Base-by-base conservation (phyloP, 1,139 yeast species). In the Candida sanyaensis region DNA sequence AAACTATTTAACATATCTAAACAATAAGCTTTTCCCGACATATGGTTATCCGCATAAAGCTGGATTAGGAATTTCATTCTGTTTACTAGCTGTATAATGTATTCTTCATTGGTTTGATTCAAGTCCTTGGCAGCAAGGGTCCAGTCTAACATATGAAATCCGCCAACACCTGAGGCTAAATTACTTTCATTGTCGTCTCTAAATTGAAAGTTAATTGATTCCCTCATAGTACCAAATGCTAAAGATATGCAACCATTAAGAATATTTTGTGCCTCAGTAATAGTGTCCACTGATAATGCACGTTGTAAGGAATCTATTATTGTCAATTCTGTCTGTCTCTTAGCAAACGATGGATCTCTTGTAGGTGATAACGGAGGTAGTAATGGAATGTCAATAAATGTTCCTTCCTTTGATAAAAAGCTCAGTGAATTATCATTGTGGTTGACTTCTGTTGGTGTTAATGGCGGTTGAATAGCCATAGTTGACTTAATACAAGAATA, bases 261-360 rank as follows among this genome's bases (percentile, higher is more conserved):
- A 6, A 41, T 34, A n/a, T 45, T 38, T 13, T 42, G 41, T 11
- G 46, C 34, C 13, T 51, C 45, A 8, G 32, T 41, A 6, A 42
- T 13, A 4, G 49, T 38, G 13, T 42, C 11, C 3, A 9, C 34
- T 9, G 6, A 17, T 9, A 30, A 10, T 5, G 50, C 49, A 11
- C 44, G 45, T 12, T 51, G 46, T 24, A 71, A 50, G 1, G 57
- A 51, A 6, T 62, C 54, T 4, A 66, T 52, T 5, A 71, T 57
- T 6, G 65, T 47, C 24, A 68, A 49, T 49, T 73, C 77, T 4
- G 69, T 63, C 44, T 66, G 65, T 39, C 73, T 59, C 51, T 65
- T 63, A 1, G 68, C 64, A 49, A 61, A 64, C 0, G 60, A 47
- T 2, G 65, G 64, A 51, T 73, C 73, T 42, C 65, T 61, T 34